These are phyloP conservation scores for Hirschfeldia incana DNA, from an alignment of 345 rosid species.

Conservation along the genomic window DNA sequence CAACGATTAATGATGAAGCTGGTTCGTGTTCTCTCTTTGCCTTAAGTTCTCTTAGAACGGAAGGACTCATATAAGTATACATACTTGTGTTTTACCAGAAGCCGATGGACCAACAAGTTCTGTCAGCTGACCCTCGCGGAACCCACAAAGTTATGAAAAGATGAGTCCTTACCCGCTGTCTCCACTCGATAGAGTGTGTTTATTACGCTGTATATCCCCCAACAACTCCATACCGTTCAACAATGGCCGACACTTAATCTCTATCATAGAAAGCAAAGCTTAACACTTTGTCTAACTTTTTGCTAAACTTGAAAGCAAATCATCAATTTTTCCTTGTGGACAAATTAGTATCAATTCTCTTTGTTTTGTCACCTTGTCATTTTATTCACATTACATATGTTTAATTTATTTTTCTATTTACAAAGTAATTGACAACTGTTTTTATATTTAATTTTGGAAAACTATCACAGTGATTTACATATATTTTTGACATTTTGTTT, in stretches of 20 bases:
- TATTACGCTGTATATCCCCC: conserved; percentile 52
- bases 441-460: background rate
- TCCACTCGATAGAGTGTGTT: conserved; percentile 60
- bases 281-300: background rate
- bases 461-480: background rate
- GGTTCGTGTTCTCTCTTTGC: too few relatives aligned
- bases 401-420: background rate
- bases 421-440: background rate
- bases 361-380: background rate
- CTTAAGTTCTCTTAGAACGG: too few relatives aligned
- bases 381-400: background rate
- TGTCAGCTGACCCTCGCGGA: conserved; percentile 64
- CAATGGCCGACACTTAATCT: conserved; percentile 55
- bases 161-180: conserved; percentile 48
- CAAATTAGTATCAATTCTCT: too few relatives aligned
- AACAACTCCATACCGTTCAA: conserved; percentile 58
- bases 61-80: conserved; percentile 8
- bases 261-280: conserved; percentile 44
- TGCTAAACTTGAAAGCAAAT: background rate
- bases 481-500: background rate
- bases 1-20: too few relatives aligned
- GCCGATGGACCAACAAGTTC: conserved; percentile 88
- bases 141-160: conserved; percentile 52
- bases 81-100: conserved; percentile 89
- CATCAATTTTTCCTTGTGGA: too few relatives aligned